A percentile compares a stretch with the other conserved stretches of the same genome.
Conservation (phyloP, 176 grass and related monocot genomes). For the Triticum timopheevii region DNA sequence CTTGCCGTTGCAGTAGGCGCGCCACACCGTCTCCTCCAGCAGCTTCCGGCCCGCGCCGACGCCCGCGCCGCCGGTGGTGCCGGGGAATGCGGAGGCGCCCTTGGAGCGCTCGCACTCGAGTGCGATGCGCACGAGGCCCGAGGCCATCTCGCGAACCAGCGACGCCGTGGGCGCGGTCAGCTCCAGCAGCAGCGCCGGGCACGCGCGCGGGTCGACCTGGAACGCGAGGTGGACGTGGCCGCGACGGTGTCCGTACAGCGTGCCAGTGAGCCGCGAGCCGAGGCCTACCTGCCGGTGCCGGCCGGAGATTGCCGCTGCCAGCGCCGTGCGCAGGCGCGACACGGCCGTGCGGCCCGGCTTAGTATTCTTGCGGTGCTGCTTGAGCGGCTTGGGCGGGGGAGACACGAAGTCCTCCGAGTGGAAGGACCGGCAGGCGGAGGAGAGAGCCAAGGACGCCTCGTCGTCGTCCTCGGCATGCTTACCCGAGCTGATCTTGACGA, state of each 20-base stretch:
- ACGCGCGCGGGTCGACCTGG: conserved; percentile 67
- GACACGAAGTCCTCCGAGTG: conserved; percentile 57
- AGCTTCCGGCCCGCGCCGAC: conserved; percentile 45
- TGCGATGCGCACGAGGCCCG: conserved; percentile 85
- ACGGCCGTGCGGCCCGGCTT: conserved; percentile 34
- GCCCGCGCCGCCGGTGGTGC: neutral
- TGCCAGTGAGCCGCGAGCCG: conserved; percentile 66
- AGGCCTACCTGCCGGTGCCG: conserved; percentile 58
- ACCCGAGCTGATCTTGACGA: conserved; percentile 10
- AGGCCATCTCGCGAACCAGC: conserved; percentile 86
- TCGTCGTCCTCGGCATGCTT: conserved; percentile 48
- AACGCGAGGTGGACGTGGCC: conserved; percentile 81
- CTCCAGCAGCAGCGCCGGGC: conserved; percentile 52
- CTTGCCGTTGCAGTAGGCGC: conserved; percentile 84
- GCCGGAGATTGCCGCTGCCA: conserved; percentile 46
- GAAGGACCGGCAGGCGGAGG: conserved; percentile 50
- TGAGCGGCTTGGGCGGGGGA: conserved; percentile 16
- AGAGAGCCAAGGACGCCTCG: conserved; percentile 50
- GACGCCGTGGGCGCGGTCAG: conserved; percentile 71
- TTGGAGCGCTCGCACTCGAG: conserved; percentile 72
- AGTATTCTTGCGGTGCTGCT: conserved; percentile 27
- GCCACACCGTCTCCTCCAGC: conserved; percentile 77
- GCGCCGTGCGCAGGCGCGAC: conserved; percentile 50
- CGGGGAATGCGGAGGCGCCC: neutral
- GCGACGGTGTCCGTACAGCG: conserved; percentile 74